phyloP scores from a whole-genome alignment of 495 filamentous ascomycete species.

The Penicillium cosmopolitanum region DNA sequence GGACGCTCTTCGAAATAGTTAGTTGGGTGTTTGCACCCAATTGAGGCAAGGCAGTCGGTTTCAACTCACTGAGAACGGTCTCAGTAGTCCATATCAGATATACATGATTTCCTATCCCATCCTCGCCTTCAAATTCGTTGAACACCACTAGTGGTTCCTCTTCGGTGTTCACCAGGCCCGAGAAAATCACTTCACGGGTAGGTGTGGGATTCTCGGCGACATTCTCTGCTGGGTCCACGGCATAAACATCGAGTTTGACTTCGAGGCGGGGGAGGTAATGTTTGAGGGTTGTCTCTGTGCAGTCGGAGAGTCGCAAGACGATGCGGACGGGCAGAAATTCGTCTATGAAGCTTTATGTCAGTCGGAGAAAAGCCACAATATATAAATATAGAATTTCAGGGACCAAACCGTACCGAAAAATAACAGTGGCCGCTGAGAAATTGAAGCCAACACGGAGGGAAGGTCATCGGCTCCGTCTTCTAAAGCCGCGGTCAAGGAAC shows the following conservation, averaged over 20 bases:
- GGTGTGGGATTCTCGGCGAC: constrained; percentile 50
- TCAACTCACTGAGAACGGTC: constrained; percentile 65
- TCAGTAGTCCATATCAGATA: constrained; percentile 81
- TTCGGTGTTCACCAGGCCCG: constrained; percentile 58
- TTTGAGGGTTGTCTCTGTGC: constrained; percentile 60
- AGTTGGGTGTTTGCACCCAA: constrained; percentile 13
- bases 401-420: constrained; percentile 68
- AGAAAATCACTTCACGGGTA: constrained; percentile 68
- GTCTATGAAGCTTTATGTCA: constrained; percentile 71
- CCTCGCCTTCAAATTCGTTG: constrained; percentile 56
- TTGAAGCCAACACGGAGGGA: constrained; percentile 49
- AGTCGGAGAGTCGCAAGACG: constrained; percentile 68
- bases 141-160: constrained; percentile 66
- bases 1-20: constrained; percentile 58
- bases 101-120: constrained; percentile 58
- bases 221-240: constrained; percentile 61
- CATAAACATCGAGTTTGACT: constrained; percentile 71
- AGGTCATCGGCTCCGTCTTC: constrained; percentile 51
- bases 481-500: constrained; percentile 54
- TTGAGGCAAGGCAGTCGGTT: neutral
- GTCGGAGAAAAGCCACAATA: constrained; percentile 49
- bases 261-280: constrained; percentile 64
- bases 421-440: constrained; percentile 56
- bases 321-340: constrained; percentile 75
- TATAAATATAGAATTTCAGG: neutral